Evolutionary conservation across 2,329 filamentous ascomycete genomes (phyloP).

Genomic region (Penicillium sp.): DNA sequence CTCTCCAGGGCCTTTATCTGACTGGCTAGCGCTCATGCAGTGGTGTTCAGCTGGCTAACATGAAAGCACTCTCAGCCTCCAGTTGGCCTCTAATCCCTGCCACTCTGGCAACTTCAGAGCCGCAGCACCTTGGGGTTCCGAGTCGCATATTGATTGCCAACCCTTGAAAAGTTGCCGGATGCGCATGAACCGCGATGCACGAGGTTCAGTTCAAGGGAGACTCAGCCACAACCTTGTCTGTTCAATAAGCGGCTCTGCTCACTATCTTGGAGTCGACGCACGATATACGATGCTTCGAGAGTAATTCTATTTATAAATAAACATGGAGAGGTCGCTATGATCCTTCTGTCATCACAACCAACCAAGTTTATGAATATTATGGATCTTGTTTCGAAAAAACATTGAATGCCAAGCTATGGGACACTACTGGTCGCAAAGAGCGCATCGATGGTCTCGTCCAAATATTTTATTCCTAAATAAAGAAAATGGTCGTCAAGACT

Average conservation of each 20-base stretch:
- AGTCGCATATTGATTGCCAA: not conserved
- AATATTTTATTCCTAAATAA: slow-evolving; percentile 15
- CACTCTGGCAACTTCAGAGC: not conserved
- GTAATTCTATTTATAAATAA: slow-evolving; percentile 8
- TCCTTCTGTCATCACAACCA: not conserved
- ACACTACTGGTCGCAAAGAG: no score
- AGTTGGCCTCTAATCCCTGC: not conserved
- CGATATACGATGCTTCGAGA: not conserved
- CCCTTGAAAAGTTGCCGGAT: not conserved
- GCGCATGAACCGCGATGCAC: not conserved
- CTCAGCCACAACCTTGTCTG: slow-evolving; percentile 8
- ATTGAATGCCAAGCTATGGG: not conserved
- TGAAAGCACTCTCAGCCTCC: not conserved
- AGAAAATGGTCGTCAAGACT: slow-evolving; percentile 16
- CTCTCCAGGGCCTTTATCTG: not conserved
- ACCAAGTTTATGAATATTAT: not conserved
- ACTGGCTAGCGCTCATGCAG: not conserved
- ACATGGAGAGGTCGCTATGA: not conserved
- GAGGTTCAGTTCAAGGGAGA: not conserved
- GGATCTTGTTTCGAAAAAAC: not conserved
- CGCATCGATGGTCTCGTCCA: not conserved
- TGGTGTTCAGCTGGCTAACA: not conserved
- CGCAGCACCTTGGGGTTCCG: not conserved
- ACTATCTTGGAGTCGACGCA: not conserved
- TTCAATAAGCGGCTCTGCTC: not conserved